phyloP scores from a whole-genome alignment of 2,329 filamentous ascomycete genomes.

The Cladosporium velox region DNA sequence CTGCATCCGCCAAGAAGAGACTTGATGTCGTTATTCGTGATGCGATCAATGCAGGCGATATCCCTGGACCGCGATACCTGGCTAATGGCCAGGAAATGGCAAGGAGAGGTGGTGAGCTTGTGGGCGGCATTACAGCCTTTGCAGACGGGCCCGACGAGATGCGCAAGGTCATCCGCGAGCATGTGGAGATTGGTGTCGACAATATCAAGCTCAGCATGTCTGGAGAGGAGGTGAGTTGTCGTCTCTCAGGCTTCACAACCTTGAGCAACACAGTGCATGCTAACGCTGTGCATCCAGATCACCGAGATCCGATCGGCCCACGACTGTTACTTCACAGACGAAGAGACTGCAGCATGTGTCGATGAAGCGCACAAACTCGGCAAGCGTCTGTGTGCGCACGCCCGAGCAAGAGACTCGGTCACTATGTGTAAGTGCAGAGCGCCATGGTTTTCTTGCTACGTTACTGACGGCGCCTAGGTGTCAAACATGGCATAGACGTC shows the following conservation, averaged over 20 bases:
- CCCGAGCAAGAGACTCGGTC: slow-evolving; percentile 48
- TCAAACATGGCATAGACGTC: slow-evolving; percentile 49
- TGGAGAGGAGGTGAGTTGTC: slow-evolving; percentile 25
- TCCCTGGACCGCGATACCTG: slow-evolving; percentile 52
- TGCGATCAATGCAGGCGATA: slow-evolving; percentile 51
- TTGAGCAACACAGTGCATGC: no score
- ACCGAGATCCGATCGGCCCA: slow-evolving; percentile 39
- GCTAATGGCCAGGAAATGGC: slow-evolving; percentile 55
- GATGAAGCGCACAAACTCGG: slow-evolving; percentile 49
- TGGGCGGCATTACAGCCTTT: slow-evolving; percentile 46
- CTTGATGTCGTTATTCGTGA: slow-evolving; percentile 52
- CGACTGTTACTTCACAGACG: slow-evolving; percentile 50
- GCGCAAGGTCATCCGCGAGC: slow-evolving; percentile 32
- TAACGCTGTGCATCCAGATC: slow-evolving; percentile 25
- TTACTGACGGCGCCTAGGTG: slow-evolving; percentile 2
- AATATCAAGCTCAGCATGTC: slow-evolving; percentile 40
- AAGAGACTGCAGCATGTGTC: slow-evolving; percentile 51
- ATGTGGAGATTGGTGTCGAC: slow-evolving; percentile 38
- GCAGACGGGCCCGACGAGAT: slow-evolving; percentile 37
- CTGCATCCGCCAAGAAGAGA: slow-evolving; percentile 50
- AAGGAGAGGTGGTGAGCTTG: slow-evolving; percentile 47
- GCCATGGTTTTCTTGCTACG: neutral
- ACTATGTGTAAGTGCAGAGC: slow-evolving; percentile 38
- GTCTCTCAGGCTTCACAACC: no score
- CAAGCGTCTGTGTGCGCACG: slow-evolving; percentile 48